Base-by-base conservation (phyloP, 371 early-diverging fungal species). In the Rhizopus arrhizus region DNA sequence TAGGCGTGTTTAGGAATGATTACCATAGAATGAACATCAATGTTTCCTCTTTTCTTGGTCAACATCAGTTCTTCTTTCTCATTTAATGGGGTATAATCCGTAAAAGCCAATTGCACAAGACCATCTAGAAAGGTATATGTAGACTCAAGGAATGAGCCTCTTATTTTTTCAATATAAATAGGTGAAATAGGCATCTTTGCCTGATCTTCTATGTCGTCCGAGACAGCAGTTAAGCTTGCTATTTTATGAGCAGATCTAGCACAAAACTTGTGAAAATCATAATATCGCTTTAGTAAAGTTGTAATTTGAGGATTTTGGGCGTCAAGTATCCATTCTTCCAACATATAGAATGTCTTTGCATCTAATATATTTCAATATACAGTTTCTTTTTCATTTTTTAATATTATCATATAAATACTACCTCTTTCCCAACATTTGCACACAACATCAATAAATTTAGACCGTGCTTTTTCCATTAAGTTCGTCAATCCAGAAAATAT, bases 261-360 rank as follows among this genome's bases (percentile, higher is more conserved):
- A 62, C 87, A 83, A 65, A 85, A 85, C 52, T 89, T 90, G 56
- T 86, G 85, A 33, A 89, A 90, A 13, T 86, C 82, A 54, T 88
- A 89, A 53, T 88, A 90, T 31, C 87, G 83, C 13, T 84, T 77
- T 53, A 87, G 65, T 45, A 88, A 68, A 12, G 75, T 69, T 0
- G 92, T 91, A 9, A 84, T 77, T 57, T 90, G 87, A 12, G 85
- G 75, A 31, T 84, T 81, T 31, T 90, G 91, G 0, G 88, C 77
- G 45, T 93, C 90, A 48, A 92, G 72, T 0, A 85, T 69, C 95
- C 95, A 96, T 55, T 91, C 94, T 70, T 96, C 96, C 63, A 91
- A 85, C 58, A 84, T 72, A 56, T 88, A 81, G 70, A 96, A 94
- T 13, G 74, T 77, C 57, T 82, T 82, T 16, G 93, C 90, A 73